Conservation (phyloP, 768 basidiomycete species). For the Tulasnella sp. region DNA sequence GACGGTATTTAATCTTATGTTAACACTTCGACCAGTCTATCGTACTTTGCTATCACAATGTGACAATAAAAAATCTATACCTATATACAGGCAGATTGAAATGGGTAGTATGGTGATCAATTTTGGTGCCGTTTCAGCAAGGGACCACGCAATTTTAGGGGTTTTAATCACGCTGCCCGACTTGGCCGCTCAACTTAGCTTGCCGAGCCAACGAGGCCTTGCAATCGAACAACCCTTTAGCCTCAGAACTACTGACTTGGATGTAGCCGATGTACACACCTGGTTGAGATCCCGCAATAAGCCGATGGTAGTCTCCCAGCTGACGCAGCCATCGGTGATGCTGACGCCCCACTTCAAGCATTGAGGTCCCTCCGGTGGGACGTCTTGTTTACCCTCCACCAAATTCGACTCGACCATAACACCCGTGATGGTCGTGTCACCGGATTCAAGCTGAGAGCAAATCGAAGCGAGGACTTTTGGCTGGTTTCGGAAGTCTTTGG, state of each 20-base stretch:
- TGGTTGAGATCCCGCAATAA: conserved; percentile 73
- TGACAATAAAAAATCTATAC: background rate
- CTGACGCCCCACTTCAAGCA: conserved; percentile 75
- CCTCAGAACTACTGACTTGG: background rate
- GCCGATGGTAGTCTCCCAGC: conserved; percentile 71
- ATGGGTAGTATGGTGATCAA: conserved; percentile 8
- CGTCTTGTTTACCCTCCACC: conserved; percentile 85
- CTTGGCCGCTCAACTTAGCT: background rate
- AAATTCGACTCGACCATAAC: conserved; percentile 98
- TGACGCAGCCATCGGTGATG: conserved; percentile 90
- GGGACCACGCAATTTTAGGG: background rate
- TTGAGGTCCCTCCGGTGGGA: conserved; percentile 62
- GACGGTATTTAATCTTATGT: conserved; percentile 4
- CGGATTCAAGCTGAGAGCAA: conserved; percentile 67
- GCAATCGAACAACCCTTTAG: background rate
- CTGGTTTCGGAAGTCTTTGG: conserved; percentile 92
- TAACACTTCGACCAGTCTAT: background rate
- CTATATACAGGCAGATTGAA: conserved; percentile 10
- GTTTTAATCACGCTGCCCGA: background rate
- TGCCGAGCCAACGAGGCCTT: background rate
- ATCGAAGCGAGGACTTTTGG: conserved; percentile 71
- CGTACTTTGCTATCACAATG: conserved; percentile 8
- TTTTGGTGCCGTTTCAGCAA: background rate
- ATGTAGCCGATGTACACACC: conserved; percentile 34
- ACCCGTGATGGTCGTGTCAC: conserved; percentile 70